Conservation (phyloP, 2,329 filamentous ascomycete species). For the Penicillium decumbens region DNA sequence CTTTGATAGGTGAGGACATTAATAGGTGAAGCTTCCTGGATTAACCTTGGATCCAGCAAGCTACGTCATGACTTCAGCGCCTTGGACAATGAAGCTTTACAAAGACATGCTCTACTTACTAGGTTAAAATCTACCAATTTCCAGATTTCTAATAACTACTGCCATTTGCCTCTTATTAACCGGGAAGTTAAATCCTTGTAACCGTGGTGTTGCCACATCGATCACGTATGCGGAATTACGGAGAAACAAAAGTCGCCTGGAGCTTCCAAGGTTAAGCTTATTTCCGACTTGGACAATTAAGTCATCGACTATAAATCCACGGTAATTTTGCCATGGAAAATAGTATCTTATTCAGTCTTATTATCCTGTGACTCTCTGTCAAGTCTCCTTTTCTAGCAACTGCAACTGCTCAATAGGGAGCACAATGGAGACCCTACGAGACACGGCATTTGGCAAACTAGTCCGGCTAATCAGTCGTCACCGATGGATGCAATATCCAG, state of each 20-base stretch:
- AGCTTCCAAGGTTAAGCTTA: too few relatives aligned
- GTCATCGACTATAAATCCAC: too few relatives aligned
- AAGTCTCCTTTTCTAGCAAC: background rate
- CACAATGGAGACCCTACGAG: constrained; percentile 17
- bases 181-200: background rate
- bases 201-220: background rate
- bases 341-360: background rate
- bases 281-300: too few relatives aligned
- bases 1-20: too few relatives aligned
- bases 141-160: too few relatives aligned
- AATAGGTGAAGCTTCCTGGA: too few relatives aligned
- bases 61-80: too few relatives aligned
- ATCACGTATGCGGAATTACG: background rate
- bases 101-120: too few relatives aligned
- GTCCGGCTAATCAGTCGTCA: constrained; percentile 13
- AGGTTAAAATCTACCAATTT: too few relatives aligned
- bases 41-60: too few relatives aligned
- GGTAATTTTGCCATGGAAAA: too few relatives aligned
- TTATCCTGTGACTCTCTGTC: background rate
- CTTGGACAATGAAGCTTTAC: too few relatives aligned
- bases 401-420: background rate
- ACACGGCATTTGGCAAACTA: constrained; percentile 23
- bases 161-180: background rate
- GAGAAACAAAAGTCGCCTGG: background rate
- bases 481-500: constrained; percentile 16